phyloP scores from a whole-genome alignment of 805 yeast species.

The Cyberlindnera americana region DNA sequence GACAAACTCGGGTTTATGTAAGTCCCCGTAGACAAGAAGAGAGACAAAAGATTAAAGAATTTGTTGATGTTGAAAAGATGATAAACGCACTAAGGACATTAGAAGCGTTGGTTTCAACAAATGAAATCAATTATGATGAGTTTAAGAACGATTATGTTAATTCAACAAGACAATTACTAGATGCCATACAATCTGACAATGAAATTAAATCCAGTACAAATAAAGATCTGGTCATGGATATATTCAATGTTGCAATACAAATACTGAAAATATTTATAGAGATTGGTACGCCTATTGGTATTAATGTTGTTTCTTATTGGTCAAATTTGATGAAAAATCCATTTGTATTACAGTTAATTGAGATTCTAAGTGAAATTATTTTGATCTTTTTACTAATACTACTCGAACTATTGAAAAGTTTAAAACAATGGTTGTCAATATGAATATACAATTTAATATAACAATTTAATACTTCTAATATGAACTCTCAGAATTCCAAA shows the following conservation, averaged over 20 bases:
- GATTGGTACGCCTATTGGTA: slow-evolving; percentile 10
- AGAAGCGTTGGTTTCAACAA: slow-evolving; percentile 7
- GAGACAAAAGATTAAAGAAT: slow-evolving; percentile 10
- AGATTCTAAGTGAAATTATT: slow-evolving; percentile 12
- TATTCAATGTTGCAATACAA: slow-evolving; percentile 11
- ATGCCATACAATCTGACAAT: slow-evolving; percentile 5
- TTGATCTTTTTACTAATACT: slow-evolving; percentile 10
- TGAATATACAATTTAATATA: neutral
- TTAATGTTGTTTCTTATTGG: neutral
- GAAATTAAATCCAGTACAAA: neutral
- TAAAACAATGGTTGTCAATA: slow-evolving; percentile 1
- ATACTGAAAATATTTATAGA: slow-evolving; percentile 12
- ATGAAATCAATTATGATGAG: slow-evolving; percentile 5
- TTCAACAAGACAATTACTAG: slow-evolving; percentile 8
- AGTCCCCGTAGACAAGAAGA: slow-evolving; percentile 1
- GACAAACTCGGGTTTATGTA: neutral
- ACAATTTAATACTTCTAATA: too few relatives aligned
- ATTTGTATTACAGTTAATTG: slow-evolving; percentile 3
- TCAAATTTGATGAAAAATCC: slow-evolving; percentile 6
- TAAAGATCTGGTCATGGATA: slow-evolving; percentile 12
- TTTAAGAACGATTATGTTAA: slow-evolving; percentile 6
- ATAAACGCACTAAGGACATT: slow-evolving; percentile 10
- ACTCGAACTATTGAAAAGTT: slow-evolving; percentile 4
- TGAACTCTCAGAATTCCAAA: too few relatives aligned
- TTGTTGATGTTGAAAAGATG: slow-evolving; percentile 12